phyloP scores from a whole-genome alignment of 768 basidiomycete genomes.

The Panaeolus papilionaceus region DNA sequence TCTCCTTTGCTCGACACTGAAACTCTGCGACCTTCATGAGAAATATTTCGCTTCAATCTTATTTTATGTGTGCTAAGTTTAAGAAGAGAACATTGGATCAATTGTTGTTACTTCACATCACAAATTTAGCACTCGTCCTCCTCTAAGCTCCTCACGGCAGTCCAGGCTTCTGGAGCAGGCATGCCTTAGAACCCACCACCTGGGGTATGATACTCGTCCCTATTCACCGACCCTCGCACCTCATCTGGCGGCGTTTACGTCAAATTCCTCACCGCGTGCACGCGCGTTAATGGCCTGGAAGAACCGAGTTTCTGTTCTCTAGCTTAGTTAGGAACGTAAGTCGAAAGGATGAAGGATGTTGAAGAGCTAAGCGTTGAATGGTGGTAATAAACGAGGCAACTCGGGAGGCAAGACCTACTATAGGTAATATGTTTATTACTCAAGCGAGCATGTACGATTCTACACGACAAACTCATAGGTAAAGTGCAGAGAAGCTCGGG shows the following conservation, averaged over 20 bases:
- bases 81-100: background rate
- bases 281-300: background rate
- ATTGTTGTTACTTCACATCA: background rate
- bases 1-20: no score
- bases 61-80: background rate
- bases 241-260: slow-evolving; percentile 2
- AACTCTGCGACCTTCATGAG: background rate
- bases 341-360: background rate
- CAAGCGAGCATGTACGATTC: background rate
- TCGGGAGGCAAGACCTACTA: background rate
- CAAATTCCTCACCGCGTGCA: background rate
- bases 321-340: background rate
- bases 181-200: background rate
- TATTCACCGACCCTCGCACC: background rate
- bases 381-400: background rate
- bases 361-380: background rate
- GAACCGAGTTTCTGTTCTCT: background rate
- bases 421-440: background rate
- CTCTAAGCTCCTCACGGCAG: background rate
- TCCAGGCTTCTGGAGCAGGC: background rate
- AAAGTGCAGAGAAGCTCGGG: no score
- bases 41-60: background rate
- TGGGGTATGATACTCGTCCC: background rate
- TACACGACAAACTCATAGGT: background rate
- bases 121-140: background rate